Evolutionary conservation across 768 basidiomycete genomes (phyloP).

Genomic region (Podaxis pistillaris): DNA sequence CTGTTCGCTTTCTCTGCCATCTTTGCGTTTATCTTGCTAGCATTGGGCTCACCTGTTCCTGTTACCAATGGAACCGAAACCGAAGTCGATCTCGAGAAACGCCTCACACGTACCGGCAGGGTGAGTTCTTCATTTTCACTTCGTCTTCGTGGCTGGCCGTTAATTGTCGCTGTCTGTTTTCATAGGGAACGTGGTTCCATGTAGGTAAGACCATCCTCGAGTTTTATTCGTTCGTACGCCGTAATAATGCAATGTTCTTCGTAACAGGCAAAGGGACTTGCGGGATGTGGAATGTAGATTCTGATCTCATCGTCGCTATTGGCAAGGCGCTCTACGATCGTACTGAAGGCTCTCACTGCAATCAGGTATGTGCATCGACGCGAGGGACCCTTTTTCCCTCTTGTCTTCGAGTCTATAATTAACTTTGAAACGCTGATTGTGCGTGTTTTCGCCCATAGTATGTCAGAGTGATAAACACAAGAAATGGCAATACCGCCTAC

Average conservation of each 20-base stretch:
- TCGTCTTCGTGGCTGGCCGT: background rate
- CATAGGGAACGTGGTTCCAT: constrained; percentile 68
- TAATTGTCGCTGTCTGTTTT: constrained; percentile 12
- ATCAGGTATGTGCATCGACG: constrained; percentile 42
- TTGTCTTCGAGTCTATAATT: constrained; percentile 10
- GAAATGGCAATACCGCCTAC: constrained; percentile 51
- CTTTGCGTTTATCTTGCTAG: constrained; percentile 39
- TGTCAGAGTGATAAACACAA: constrained; percentile 47
- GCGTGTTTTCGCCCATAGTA: constrained; percentile 36
- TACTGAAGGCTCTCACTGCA: constrained; percentile 53
- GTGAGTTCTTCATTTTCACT: constrained; percentile 35
- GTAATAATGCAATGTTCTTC: constrained; percentile 4
- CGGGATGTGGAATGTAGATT: constrained; percentile 46
- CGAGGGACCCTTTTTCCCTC: background rate
- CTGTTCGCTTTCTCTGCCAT: constrained; percentile 35
- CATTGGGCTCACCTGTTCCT: constrained; percentile 46
- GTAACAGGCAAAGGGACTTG: constrained; percentile 58
- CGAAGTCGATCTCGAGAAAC: constrained; percentile 40
- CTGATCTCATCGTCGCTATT: constrained; percentile 62
- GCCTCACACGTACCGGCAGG: constrained; percentile 51
- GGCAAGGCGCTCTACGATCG: constrained; percentile 49
- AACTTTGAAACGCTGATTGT: constrained; percentile 11
- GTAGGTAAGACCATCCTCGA: constrained; percentile 33
- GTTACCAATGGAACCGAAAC: constrained; percentile 12
- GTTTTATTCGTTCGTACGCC: constrained; percentile 8